phyloP scores from a whole-genome alignment of 345 rosid species.

The Eucalyptus regnans region DNA sequence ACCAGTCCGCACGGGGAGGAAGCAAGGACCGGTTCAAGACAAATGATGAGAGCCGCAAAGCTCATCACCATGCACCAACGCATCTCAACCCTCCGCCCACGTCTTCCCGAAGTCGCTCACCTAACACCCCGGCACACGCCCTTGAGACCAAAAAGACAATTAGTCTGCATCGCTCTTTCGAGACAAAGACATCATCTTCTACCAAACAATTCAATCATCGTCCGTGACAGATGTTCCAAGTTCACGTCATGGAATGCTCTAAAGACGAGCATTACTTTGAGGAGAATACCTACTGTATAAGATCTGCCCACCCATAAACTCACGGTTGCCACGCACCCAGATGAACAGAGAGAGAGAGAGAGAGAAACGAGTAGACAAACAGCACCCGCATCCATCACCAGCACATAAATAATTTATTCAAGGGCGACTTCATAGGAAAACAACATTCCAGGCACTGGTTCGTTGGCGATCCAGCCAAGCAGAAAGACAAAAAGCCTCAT shows the following conservation, averaged over 20 bases:
- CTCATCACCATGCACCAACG: not conserved
- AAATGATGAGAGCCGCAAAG: not conserved
- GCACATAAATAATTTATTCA: not conserved
- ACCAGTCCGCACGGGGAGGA: not conserved
- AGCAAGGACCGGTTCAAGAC: not conserved
- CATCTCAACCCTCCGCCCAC: not conserved
- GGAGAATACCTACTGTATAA: not conserved
- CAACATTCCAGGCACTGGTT: not conserved
- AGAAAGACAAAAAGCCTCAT: not conserved
- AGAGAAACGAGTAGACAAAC: not conserved
- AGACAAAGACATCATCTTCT: not conserved
- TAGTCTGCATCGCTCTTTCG: not conserved
- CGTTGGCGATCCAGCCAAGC: not conserved
- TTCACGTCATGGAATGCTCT: not conserved
- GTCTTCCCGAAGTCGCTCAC: not conserved
- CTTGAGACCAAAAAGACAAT: not conserved
- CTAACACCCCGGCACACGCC: not conserved
- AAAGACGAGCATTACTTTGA: not conserved
- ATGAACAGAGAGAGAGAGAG: not conserved
- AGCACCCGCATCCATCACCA: not conserved
- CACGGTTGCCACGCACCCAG: not conserved
- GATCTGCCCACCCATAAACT: not conserved
- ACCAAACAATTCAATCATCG: not conserved
- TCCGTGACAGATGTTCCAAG: not conserved
- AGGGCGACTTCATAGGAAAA: not conserved